Conservation (phyloP, 768 basidiomycete species). For the Kwoniella europaea region DNA sequence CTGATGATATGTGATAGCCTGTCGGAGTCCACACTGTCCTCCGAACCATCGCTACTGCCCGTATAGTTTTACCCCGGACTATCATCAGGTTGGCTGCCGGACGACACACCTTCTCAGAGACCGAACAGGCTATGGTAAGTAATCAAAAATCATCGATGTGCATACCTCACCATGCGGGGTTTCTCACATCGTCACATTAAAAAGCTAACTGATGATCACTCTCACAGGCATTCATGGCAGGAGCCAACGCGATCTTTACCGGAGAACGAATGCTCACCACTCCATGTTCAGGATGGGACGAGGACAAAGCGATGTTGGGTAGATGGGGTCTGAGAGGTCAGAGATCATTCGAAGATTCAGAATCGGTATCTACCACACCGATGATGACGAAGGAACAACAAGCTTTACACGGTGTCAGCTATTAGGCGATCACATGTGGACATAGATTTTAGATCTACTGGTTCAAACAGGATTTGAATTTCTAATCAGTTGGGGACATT, state of each 20-base stretch:
- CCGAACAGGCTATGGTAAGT: slow-evolving; percentile 89
- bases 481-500: slow-evolving; percentile 1
- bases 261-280: slow-evolving; percentile 97
- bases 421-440: background rate
- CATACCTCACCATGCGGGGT: too few species aligned
- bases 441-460: slow-evolving; percentile 6
- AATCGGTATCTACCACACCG: slow-evolving; percentile 36
- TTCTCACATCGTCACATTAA: background rate
- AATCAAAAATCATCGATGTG: too few species aligned
- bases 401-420: slow-evolving; percentile 23
- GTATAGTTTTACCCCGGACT: slow-evolving; percentile 85
- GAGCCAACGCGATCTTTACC: slow-evolving; percentile 98
- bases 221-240: slow-evolving; percentile 78
- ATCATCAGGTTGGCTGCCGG: slow-evolving; percentile 96
- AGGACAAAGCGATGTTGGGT: slow-evolving; percentile 93
- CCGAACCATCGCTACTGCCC: slow-evolving; percentile 92
- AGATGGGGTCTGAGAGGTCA: slow-evolving; percentile 93
- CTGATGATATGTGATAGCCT: slow-evolving; percentile 62
- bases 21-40: slow-evolving; percentile 81
- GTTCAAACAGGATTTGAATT: background rate
- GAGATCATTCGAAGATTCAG: slow-evolving; percentile 78
- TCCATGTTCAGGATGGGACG: slow-evolving; percentile 96
- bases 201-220: slow-evolving; percentile 1
- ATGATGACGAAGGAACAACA: slow-evolving; percentile 27
- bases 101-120: slow-evolving; percentile 81